A percentile compares a stretch with the other conserved stretches of the same genome.
Conservation (phyloP, 2,329 filamentous ascomycete genomes). For the Ramichloridium luteum region DNA sequence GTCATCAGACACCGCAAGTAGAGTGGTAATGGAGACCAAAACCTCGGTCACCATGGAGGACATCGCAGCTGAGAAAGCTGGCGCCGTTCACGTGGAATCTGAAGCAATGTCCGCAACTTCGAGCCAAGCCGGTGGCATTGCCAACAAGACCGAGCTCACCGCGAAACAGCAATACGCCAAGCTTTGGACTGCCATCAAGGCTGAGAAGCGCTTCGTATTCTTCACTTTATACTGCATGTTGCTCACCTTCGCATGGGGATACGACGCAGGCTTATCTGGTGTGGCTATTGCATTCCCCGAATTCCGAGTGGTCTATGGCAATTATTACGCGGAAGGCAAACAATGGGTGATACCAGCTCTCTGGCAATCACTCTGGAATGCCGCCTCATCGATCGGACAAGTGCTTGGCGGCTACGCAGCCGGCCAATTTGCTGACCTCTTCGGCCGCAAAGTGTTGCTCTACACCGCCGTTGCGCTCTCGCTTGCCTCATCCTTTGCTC, state of each 20-base stretch:
- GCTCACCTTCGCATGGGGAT: constrained; percentile 27
- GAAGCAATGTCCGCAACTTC: constrained; percentile 9
- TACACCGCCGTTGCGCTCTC: constrained; percentile 14
- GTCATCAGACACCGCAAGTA: no score
- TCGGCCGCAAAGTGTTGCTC: constrained; percentile 14
- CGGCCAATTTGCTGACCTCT: constrained; percentile 17
- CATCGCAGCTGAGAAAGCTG: constrained; percentile 10
- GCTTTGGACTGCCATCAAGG: constrained; percentile 18
- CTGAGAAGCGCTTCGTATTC: constrained; percentile 15
- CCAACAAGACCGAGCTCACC: constrained; percentile 11
- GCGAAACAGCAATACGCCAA: constrained; percentile 17
- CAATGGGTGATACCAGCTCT: constrained; percentile 26
- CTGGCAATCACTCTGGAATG: constrained; percentile 30
- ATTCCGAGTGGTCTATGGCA: constrained; percentile 25
- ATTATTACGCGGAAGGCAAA: constrained; percentile 22
- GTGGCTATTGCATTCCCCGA: constrained; percentile 27
- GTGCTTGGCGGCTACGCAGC: constrained; percentile 17
- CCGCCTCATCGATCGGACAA: constrained; percentile 26
- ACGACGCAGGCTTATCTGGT: constrained; percentile 27
- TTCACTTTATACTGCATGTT: constrained; percentile 17
- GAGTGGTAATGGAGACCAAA: constrained; percentile 4
- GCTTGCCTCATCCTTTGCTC: constrained; percentile 15
- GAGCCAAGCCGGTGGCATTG: constrained; percentile 6
- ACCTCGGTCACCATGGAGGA: constrained; percentile 5
- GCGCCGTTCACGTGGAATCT: constrained; percentile 9